Conservation (phyloP, 1,284 basidiomycete species). For the Marasmius fiardii region DNA sequence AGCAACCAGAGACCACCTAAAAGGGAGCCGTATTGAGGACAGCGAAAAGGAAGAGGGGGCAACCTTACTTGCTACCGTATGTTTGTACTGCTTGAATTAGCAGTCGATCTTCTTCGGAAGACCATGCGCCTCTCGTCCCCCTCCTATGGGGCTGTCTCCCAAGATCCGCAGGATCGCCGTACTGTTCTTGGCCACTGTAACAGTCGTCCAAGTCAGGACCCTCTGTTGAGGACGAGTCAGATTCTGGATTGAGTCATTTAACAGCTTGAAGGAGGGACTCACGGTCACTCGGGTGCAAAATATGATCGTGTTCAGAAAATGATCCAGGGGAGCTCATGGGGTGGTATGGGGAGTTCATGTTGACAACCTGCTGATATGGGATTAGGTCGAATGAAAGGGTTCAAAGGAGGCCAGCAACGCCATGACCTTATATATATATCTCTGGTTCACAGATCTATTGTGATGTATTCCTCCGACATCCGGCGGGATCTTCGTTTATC, state of each 20-base stretch:
- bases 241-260: too few relatives aligned
- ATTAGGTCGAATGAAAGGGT: neutral
- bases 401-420: neutral
- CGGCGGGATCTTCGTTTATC: slow-evolving; percentile 2
- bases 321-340: neutral
- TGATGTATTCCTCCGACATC: neutral
- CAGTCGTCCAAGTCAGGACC: neutral
- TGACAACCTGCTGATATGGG: neutral
- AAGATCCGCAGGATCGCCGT: neutral
- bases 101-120: slow-evolving; percentile 53
- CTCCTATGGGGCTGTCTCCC: neutral
- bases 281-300: too few relatives aligned
- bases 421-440: slow-evolving; percentile 1
- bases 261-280: too few relatives aligned
- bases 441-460: neutral
- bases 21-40: neutral
- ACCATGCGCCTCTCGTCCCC: slow-evolving; percentile 46
- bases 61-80: slow-evolving; percentile 41
- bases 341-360: neutral
- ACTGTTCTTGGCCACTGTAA: neutral
- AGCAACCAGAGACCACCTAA: slow-evolving; percentile 51
- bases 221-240: neutral
- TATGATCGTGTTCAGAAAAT: too few relatives aligned
- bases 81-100: slow-evolving; percentile 48
- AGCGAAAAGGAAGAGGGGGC: neutral